Conservation (phyloP, 2,329 filamentous ascomycete species). For the Metarhizium guizhouense region DNA sequence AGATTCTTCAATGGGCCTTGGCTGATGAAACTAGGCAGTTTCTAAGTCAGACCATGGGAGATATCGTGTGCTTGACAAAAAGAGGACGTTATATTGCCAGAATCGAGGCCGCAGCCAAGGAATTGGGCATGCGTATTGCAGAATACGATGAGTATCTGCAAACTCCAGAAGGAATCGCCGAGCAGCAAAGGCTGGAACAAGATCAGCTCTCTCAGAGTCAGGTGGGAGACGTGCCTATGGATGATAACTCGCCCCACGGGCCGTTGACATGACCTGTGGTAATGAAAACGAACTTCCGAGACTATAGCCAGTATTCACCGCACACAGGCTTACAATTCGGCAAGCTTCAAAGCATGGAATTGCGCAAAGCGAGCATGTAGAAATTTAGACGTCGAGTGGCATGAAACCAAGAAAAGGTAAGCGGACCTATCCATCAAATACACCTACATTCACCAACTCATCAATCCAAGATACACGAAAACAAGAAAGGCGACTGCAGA, state of each 20-base stretch:
- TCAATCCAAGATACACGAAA: too few species aligned
- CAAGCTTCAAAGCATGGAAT: background rate
- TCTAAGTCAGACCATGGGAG: slow-evolving; percentile 32
- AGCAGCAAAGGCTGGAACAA: slow-evolving; percentile 16
- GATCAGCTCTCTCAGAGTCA: slow-evolving; percentile 11
- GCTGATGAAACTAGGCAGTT: slow-evolving; percentile 13
- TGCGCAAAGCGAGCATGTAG: too few species aligned
- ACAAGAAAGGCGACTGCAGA: too few species aligned
- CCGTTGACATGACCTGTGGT: background rate
- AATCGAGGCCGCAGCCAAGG: slow-evolving; percentile 44
- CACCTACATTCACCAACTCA: too few species aligned
- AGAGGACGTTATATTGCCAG: slow-evolving; percentile 38
- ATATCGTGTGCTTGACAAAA: slow-evolving; percentile 33
- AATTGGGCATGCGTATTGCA: slow-evolving; percentile 43
- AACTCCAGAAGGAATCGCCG: slow-evolving; percentile 16
- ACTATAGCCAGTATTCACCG: background rate
- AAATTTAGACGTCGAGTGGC: too few species aligned
- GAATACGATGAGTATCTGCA: slow-evolving; percentile 38
- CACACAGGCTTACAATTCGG: background rate
- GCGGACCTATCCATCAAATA: background rate
- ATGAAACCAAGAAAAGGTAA: background rate
- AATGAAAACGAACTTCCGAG: background rate
- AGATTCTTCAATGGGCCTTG: slow-evolving; percentile 26
- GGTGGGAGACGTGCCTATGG: slow-evolving; percentile 6
- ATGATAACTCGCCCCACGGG: slow-evolving; percentile 5